Base-by-base conservation (phyloP, 768 basidiomycete genomes). In the Galerina marginata region DNA sequence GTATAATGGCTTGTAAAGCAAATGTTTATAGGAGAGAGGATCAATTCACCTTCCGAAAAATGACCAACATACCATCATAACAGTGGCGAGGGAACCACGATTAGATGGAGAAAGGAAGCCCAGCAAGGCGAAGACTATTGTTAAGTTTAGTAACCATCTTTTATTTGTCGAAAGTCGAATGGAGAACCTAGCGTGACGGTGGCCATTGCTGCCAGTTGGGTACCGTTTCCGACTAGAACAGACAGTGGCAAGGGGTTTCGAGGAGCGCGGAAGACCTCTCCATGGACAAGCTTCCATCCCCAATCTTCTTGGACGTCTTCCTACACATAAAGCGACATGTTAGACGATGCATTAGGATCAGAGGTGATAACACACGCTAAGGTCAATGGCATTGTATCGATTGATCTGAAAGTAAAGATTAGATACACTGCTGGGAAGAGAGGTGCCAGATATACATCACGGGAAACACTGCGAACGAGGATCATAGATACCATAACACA, bases 251-350 rank as follows among this genome's bases (percentile, higher is more conserved):
- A 86, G 0, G 94, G 87, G 54, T 89, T 83, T 46, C 77, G 76
- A 1, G 96, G 96, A 1, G 89, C 79, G 20, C 96, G 86, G 81
- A 98, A 99, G 15, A 99, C 93, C 75, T 99, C 96, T 20, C 95
- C 95, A 66, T 97, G 95, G 23, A 99, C 88, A 15, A 99, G 85
- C 71, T 99, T 99, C 96, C 96, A 99, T 2, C 96, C 96, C 85
- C 90, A 96, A 67, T 99, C 96, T 77, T 99, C 96, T 74, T 96
- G 94, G 2, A 97, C 92, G 68, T 96, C 95, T 69, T 96, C 95
- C 92, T 94, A 64, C 15, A 59, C 16, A 48, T 59, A 37, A 23
- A 44, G 50, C 57, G 16, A 52, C 42, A 23, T 55, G 33, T 39
- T 20, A 43, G 23, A 58, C 42, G 46, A 20, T 29, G 26, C 9